Percentiles rank a stretch among this genome's conserved stretches.
Evolutionary conservation across 345 rosid species (phyloP).

Genomic region (Pistacia vera): DNA sequence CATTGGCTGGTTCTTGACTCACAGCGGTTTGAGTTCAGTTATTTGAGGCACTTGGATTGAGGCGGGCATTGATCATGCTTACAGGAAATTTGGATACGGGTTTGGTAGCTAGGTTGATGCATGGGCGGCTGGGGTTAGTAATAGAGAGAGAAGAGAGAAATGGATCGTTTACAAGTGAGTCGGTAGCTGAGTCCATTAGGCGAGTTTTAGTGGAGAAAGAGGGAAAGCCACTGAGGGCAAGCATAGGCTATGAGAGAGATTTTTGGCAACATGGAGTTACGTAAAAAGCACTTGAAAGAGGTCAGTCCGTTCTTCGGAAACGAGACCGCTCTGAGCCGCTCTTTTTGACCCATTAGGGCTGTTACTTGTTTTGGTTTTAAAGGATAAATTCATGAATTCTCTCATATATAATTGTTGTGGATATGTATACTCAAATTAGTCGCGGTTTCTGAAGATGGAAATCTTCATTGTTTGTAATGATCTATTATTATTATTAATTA

Average conservation of each 20-base stretch:
- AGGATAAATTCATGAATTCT: not conserved
- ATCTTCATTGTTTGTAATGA: no score
- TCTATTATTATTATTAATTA: no score
- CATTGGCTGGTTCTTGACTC: conserved; percentile 35
- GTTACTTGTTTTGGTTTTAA: not conserved
- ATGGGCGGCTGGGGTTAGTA: conserved; percentile 19
- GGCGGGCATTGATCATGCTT: conserved; percentile 19
- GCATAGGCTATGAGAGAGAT: conserved; percentile 25
- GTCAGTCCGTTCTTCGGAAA: conserved; percentile 16
- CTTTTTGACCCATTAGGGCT: conserved; percentile 5
- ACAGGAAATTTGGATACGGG: conserved; percentile 16
- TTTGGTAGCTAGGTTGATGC: conserved; percentile 21
- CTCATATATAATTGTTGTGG: no score
- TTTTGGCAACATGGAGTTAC: conserved; percentile 3
- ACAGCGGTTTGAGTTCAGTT: conserved; percentile 27
- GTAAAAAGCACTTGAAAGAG: conserved; percentile 6
- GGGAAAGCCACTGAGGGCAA: conserved; percentile 12
- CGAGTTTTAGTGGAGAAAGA: conserved; percentile 20
- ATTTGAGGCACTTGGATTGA: conserved; percentile 25
- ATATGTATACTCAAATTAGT: no score
- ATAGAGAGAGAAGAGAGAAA: conserved; percentile 21
- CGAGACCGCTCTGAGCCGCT: not conserved
- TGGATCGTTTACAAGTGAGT: conserved; percentile 25
- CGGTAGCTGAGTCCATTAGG: conserved; percentile 22
- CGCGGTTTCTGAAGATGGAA: no score